phyloP scores from a whole-genome alignment of 208 protist species.

The Leishmania major region DNA sequence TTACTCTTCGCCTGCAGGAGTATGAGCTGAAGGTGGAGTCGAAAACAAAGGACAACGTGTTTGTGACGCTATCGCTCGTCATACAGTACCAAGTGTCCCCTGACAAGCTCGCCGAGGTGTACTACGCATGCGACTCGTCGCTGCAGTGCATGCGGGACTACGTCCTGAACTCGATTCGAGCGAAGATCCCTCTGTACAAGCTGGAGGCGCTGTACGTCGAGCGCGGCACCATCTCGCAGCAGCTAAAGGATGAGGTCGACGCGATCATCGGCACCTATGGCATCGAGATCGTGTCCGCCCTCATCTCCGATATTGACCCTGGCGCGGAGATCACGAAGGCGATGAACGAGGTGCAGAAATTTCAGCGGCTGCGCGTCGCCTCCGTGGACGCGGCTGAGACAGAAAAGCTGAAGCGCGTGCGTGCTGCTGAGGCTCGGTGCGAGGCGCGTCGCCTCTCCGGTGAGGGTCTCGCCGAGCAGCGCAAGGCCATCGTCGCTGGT shows the following conservation, averaged over 20 bases:
- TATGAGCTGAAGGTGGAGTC: constrained; percentile 46
- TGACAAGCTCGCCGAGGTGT: constrained; percentile 37
- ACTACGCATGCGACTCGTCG: constrained; percentile 55
- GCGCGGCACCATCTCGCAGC: constrained; percentile 74
- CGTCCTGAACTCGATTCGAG: constrained; percentile 72
- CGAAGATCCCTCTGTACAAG: constrained; percentile 75
- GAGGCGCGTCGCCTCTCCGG: constrained; percentile 65
- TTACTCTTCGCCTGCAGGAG: constrained; percentile 61
- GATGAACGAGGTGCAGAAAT: constrained; percentile 80
- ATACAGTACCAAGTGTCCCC: constrained; percentile 62
- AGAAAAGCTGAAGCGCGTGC: constrained; percentile 68
- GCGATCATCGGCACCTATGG: constrained; percentile 62
- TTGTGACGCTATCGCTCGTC: constrained; percentile 58
- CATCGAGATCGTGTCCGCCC: constrained; percentile 67
- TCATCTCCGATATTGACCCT: constrained; percentile 83
- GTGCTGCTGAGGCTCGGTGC: constrained; percentile 73
- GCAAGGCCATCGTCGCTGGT: constrained; percentile 72
- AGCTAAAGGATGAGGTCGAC: constrained; percentile 73
- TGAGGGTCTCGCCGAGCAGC: constrained; percentile 63
- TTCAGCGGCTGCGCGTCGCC: constrained; percentile 75
- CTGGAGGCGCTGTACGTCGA: constrained; percentile 81
- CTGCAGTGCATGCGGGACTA: constrained; percentile 55
- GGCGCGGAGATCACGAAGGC: constrained; percentile 52
- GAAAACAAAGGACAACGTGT: constrained; percentile 92
- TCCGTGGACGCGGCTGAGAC: constrained; percentile 78